These are phyloP conservation scores for Circinella umbellata DNA, from an alignment of 371 early-diverging fungal genomes.

Conservation along the genomic window DNA sequence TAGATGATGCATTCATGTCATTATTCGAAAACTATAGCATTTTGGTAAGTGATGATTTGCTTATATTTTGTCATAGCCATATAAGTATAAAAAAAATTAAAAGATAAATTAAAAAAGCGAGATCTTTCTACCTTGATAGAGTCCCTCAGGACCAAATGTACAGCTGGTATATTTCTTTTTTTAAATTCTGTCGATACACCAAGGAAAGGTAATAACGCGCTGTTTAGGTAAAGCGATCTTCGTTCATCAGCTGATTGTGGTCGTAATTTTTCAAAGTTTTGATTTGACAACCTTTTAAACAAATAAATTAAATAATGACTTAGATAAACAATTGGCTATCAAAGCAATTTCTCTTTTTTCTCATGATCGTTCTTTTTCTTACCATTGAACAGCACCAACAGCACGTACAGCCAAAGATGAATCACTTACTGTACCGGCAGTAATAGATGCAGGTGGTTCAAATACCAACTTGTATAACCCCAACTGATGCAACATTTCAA, in stretches of 20 bases:
- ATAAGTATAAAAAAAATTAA: too few relatives aligned
- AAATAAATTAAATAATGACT: not conserved
- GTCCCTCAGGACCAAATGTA: slow-evolving; percentile 44
- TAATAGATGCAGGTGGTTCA: slow-evolving; percentile 45
- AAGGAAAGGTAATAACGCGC: slow-evolving; percentile 52
- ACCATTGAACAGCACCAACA: slow-evolving; percentile 57
- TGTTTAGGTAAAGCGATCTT: slow-evolving; percentile 37
- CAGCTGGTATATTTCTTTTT: slow-evolving; percentile 34
- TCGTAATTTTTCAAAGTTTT: slow-evolving; percentile 2
- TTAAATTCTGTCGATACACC: slow-evolving; percentile 35
- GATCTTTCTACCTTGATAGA: slow-evolving; percentile 39
- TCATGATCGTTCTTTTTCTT: not conserved
- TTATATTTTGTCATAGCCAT: too few relatives aligned
- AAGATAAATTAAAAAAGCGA: not conserved
- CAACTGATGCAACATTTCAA: slow-evolving; percentile 55
- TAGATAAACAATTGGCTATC: not conserved
- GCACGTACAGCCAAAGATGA: slow-evolving; percentile 41
- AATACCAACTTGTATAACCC: slow-evolving; percentile 64
- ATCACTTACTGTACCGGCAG: slow-evolving; percentile 35
- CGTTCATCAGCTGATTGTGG: slow-evolving; percentile 12
- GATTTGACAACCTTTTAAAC: slow-evolving; percentile 1
- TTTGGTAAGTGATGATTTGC: too few relatives aligned
- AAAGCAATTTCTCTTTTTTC: not conserved
- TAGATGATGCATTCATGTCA: slow-evolving; percentile 47
- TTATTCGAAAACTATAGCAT: slow-evolving; percentile 25